phyloP scores from a whole-genome alignment of 495 filamentous ascomycete genomes.

The Amphirosellinia nigrospora region DNA sequence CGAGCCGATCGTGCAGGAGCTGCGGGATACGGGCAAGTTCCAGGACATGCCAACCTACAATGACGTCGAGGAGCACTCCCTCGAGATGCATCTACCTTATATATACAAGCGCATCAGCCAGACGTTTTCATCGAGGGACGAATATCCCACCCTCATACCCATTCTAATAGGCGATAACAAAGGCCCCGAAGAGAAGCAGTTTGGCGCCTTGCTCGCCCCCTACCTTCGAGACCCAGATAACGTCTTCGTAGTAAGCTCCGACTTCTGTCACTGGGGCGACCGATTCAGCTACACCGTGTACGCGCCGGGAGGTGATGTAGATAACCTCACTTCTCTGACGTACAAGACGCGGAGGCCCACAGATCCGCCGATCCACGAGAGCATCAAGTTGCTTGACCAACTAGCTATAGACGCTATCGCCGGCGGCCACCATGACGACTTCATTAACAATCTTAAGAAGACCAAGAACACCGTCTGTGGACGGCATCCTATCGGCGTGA shows the following conservation, averaged over 20 bases:
- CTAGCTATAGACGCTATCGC: constrained; percentile 83
- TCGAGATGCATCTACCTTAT: constrained; percentile 97
- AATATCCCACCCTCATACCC: constrained; percentile 79
- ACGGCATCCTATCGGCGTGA: constrained; percentile 91
- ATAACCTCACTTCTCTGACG: constrained; percentile 30
- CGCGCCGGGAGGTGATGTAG: constrained; percentile 55
- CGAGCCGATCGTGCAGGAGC: constrained; percentile 63
- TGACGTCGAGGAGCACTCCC: constrained; percentile 90
- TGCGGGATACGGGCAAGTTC: constrained; percentile 70
- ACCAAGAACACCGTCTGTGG: constrained; percentile 96
- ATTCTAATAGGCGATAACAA: constrained; percentile 86
- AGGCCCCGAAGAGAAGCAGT: constrained; percentile 66
- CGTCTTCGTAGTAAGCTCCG: constrained; percentile 86
- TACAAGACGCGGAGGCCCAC: constrained; percentile 39
- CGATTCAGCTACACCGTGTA: constrained; percentile 90
- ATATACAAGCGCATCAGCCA: constrained; percentile 81
- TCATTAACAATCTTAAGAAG: constrained; percentile 68
- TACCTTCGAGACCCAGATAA: constrained; percentile 79
- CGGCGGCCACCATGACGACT: constrained; percentile 70
- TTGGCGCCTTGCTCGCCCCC: constrained; percentile 74
- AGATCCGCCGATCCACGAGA: constrained; percentile 76
- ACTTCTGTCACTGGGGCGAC: constrained; percentile 96
- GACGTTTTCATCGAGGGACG: constrained; percentile 52
- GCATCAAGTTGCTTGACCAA: constrained; percentile 81
- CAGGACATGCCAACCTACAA: constrained; percentile 70